Evolutionary conservation across 2,329 filamentous ascomycete genomes (phyloP).

Genomic region (Corniculantispora saksenae): DNA sequence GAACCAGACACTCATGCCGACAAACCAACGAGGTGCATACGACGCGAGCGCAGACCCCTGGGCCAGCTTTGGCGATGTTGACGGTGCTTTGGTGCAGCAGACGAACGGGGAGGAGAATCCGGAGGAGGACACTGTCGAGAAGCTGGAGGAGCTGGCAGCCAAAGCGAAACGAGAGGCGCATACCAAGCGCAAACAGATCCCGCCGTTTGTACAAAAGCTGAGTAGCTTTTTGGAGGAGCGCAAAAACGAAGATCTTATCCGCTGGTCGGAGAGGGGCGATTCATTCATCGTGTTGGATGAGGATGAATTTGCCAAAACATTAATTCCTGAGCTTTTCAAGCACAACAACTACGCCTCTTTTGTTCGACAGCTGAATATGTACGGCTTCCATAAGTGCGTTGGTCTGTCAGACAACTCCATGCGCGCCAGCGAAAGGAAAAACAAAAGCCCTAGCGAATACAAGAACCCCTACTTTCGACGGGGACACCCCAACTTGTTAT

Average conservation of each 20-base stretch:
- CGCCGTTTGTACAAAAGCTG: constrained; percentile 95
- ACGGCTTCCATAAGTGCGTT: constrained; percentile 95
- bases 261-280: constrained; percentile 95
- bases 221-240: constrained; percentile 95
- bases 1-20: constrained; percentile 52
- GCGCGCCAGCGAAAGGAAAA: constrained; percentile 94
- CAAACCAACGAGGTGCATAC: constrained; percentile 40
- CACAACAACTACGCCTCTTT: constrained; percentile 99
- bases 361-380: constrained; percentile 93
- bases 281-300: constrained; percentile 97
- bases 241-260: constrained; percentile 91
- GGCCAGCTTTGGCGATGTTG: constrained; percentile 43
- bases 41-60: constrained; percentile 43
- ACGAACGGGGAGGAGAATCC: constrained; percentile 34
- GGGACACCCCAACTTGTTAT: constrained; percentile 86
- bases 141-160: constrained; percentile 76
- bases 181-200: constrained; percentile 90
- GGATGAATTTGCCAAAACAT: constrained; percentile 95
- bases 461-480: constrained; percentile 95
- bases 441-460: constrained; percentile 98
- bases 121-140: constrained; percentile 72
- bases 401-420: constrained; percentile 95
- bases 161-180: constrained; percentile 85
- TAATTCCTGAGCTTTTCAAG: constrained; percentile 97
- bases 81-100: constrained; percentile 39